Base-by-base conservation (phyloP, 768 basidiomycete genomes). In the Suillus placidus region DNA sequence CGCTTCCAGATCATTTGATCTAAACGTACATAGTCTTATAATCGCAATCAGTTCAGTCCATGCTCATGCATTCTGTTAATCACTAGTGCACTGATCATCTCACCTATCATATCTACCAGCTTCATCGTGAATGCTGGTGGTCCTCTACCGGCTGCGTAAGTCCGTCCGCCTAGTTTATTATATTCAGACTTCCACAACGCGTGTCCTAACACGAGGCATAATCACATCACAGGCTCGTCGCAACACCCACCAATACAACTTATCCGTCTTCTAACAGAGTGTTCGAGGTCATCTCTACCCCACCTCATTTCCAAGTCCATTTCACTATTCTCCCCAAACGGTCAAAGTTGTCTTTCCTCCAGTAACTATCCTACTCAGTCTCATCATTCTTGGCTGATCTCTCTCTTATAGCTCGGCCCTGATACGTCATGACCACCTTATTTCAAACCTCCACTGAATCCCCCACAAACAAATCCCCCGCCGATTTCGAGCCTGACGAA, bases 131-230 rank as follows among this genome's bases (percentile, higher is more conserved):
- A 73, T 73, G 72, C 65, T 38, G 30, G 43, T 62, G 37, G 26
- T 64, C 63, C 62, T 30, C 38, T 55, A 63, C 65, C 52, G 37
- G 30, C 67, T 57, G 52, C 63, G 72, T 74, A 65, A 74, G 73
- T 67, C 18, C 56, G 20, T 54, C 58, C 62, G 60, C 47, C 32
- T 60, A 47, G n/a, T n/a, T n/a, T 47, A 63, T 63, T 45, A 64
- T 63, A 64, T 42, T 38, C 58, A 64, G 43, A 60, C 69, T 76
- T 76, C 75, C 74, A 72, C 71, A 77, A 79, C 81, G 80, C 81
- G 83, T 83, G 83, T 78, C 71, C 78, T 82, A 69, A 85, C 85
- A 87, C 83, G 85, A 86, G 84, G 85, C 85, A 80, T 68, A 72
- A 77, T 80, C 80, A 79, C 75, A 76, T 77, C 80, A 80, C 79